phyloP scores from a whole-genome alignment of 2,329 filamentous ascomycete species.

The Botrytis deweyae region DNA sequence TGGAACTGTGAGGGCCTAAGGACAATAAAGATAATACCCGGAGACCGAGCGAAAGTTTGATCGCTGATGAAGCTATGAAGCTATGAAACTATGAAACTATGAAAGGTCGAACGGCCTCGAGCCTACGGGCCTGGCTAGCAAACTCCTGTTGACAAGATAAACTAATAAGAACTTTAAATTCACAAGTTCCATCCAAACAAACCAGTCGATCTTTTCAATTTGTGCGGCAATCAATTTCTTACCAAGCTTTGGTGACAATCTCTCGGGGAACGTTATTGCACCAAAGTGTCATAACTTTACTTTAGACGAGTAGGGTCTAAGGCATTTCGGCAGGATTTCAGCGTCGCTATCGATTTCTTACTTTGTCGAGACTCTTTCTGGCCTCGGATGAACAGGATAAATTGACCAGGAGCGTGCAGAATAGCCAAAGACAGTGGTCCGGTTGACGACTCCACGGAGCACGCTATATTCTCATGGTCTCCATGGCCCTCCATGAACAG shows the following conservation, averaged over 20 bases:
- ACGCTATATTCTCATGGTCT: constrained; percentile 19
- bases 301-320: not conserved
- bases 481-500: constrained; percentile 4
- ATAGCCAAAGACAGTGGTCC: not conserved
- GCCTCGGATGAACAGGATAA: constrained; percentile 7
- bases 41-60: not conserved
- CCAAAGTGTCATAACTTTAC: not conserved
- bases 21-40: not conserved
- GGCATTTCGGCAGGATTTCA: not conserved
- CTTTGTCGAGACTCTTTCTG: not conserved
- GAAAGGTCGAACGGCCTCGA: not conserved
- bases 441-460: constrained; percentile 1
- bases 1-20: not conserved
- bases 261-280: not conserved
- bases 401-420: not conserved
- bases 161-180: constrained; percentile 13
- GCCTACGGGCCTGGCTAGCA: not conserved
- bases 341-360: not conserved
- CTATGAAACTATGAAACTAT: not conserved
- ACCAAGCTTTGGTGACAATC: not conserved
- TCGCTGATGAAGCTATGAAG: not conserved
- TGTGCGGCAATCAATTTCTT: not conserved
- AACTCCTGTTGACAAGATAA: not conserved
- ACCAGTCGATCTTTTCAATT: not conserved
- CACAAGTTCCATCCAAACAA: not conserved